These are phyloP conservation scores for Ceratobasidium sp. DNA, from an alignment of 1,284 basidiomycete genomes.

Conservation along the genomic window DNA sequence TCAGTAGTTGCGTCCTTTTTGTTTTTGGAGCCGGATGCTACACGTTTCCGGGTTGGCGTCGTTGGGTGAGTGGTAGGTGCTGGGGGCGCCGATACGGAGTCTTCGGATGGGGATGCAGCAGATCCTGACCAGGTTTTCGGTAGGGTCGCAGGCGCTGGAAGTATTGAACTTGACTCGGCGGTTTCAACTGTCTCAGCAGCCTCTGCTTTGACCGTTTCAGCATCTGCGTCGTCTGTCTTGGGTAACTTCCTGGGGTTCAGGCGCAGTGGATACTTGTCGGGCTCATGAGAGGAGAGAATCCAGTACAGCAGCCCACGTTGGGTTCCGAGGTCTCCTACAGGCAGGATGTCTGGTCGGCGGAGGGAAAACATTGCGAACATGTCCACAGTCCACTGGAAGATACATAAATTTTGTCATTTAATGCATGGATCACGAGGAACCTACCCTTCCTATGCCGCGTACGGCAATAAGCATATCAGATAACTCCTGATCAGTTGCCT, in stretches of 20 bases:
- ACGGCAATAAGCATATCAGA: conserved; percentile 77
- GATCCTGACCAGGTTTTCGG: background rate
- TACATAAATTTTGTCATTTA: conserved; percentile 47
- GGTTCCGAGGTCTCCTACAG: conserved; percentile 60
- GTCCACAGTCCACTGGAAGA: conserved; percentile 60
- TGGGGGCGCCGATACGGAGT: conserved; percentile 15
- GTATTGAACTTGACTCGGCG: conserved; percentile 18
- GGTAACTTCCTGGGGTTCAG: conserved; percentile 63
- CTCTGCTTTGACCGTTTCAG: conserved; percentile 45
- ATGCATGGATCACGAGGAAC: conserved; percentile 46
- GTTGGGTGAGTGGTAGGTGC: background rate
- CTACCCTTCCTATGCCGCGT: conserved; percentile 77
- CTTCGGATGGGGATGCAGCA: conserved; percentile 21
- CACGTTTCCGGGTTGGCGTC: conserved; percentile 26
- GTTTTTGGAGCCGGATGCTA: conserved; percentile 52
- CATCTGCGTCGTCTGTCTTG: conserved; percentile 48
- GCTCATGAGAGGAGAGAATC: conserved; percentile 71
- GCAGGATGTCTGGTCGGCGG: conserved; percentile 80
- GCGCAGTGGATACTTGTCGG: conserved; percentile 53
- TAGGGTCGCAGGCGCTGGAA: conserved; percentile 37
- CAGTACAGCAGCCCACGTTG: conserved; percentile 72
- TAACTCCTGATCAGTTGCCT: conserved; percentile 76
- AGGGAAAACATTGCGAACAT: conserved; percentile 92
- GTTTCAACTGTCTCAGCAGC: conserved; percentile 39
- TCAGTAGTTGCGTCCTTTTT: conserved; percentile 39